Evolutionary conservation across 1,284 basidiomycete genomes (phyloP).

Genomic region (Phellopilus nigrolimitatus): DNA sequence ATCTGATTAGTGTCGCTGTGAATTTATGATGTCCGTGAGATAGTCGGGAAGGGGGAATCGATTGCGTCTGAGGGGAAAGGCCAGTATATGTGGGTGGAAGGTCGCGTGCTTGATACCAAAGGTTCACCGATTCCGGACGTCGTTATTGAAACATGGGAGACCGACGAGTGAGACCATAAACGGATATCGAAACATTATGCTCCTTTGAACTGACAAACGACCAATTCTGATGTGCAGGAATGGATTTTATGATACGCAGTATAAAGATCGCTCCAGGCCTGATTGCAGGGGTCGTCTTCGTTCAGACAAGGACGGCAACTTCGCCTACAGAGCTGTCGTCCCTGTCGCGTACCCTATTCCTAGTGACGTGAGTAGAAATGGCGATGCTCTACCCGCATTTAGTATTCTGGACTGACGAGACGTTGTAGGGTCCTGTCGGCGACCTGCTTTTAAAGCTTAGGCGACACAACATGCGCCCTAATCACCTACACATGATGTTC

Average conservation of each 20-base stretch:
- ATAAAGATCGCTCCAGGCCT: conserved; percentile 50
- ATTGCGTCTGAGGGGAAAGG: conserved; percentile 82
- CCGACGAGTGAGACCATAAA: conserved; percentile 47
- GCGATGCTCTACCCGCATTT: not conserved
- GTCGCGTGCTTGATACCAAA: conserved; percentile 56
- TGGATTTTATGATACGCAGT: conserved; percentile 64
- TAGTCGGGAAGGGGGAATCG: conserved; percentile 54
- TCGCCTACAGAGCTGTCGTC: conserved; percentile 71
- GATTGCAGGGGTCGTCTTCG: conserved; percentile 76
- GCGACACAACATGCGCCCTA: conserved; percentile 75
- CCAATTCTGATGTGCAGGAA: conserved; percentile 5
- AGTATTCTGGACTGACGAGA: not conserved
- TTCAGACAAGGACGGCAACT: conserved; percentile 61
- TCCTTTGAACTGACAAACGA: conserved; percentile 6
- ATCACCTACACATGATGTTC: conserved; percentile 74
- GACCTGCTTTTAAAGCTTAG: conserved; percentile 52
- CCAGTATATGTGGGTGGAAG: conserved; percentile 77
- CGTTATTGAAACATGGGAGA: conserved; percentile 82
- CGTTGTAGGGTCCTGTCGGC: conserved; percentile 66
- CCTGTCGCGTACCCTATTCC: conserved; percentile 81
- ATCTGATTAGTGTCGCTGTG: not conserved
- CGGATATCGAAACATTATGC: not conserved
- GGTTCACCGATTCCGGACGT: conserved; percentile 67
- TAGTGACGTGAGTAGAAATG: conserved; percentile 46
- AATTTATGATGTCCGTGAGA: not conserved